Evolutionary conservation across 2,329 filamentous ascomycete species (phyloP), one percentile per base, ranked within the genome.

Genomic region (Beauveria asiatica): DNA sequence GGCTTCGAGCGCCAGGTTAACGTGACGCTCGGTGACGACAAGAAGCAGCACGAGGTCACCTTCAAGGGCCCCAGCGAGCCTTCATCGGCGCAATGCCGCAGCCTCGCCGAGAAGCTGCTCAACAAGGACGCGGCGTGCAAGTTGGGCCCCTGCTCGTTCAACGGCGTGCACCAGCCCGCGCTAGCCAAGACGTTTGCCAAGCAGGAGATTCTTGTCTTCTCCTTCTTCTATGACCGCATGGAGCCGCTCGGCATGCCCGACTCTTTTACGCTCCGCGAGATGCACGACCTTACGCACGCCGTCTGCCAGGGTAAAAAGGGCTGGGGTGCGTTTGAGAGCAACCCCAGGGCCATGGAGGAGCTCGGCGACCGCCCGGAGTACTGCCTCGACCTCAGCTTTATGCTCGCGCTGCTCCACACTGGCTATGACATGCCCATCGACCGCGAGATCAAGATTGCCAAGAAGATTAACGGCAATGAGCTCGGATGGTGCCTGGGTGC

Each of bases 401-500:
- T 97, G 91, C 78, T 96, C 68, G 90, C 90, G 27, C 80, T 99
- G 61, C 78, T 97, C 59, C 92, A 97, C 75, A 96, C 91, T 6
- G 94, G 94, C 3, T 99, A 99, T 70, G 94, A 97, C 67, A 97
- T 99, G 91, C 93, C 93, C 4, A 87, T 97, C 68, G 90, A 96
- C 66, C 84, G 95, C 44, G 94, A 99, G 75, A 92, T 99, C 65
- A 93, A 90, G 81, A 96, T 97, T 71, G 94, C 93, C 62, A 99
- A 99, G 88, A 96, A 97, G 82, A 96, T 99, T 71, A 93, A 95
- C 78, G 87, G 86, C 60, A 97, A 97, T 73, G 95, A 99, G 78
- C 77, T 99, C 68, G 94, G 94, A 44, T 99, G 94, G 94, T 97
- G 93, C 77, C 80, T 99, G 70, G 94, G 94, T 74, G 94, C 94